Percentiles rank a stretch among this genome's conserved stretches.
These are phyloP conservation scores for Phytophthora fragariae DNA, from an alignment of 352 stramenopile genomes.

Conservation along the genomic window DNA sequence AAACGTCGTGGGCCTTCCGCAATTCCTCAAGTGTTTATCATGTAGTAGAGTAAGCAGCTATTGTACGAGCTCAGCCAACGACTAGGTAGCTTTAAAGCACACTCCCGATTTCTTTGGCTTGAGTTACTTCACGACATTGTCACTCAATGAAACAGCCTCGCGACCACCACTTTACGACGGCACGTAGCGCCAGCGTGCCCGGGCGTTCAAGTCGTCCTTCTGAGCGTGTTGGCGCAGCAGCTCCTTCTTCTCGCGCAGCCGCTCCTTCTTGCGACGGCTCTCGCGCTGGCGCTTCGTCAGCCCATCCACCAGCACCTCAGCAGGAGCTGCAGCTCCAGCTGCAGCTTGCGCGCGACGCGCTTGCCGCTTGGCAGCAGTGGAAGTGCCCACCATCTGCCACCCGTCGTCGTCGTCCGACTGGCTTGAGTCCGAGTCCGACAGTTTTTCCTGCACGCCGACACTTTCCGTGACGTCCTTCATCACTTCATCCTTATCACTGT, in stretches of 20 bases:
- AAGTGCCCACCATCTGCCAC: slow-evolving; percentile 71
- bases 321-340: neutral
- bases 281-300: slow-evolving; percentile 86
- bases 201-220: slow-evolving; percentile 72
- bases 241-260: slow-evolving; percentile 81
- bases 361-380: slow-evolving; percentile 29
- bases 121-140: neutral
- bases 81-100: slow-evolving; percentile 25
- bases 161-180: slow-evolving; percentile 40
- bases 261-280: slow-evolving; percentile 81
- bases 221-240: slow-evolving; percentile 72
- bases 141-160: neutral
- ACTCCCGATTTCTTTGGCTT: slow-evolving; percentile 22
- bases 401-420: slow-evolving; percentile 65
- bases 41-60: slow-evolving; percentile 52
- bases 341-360: slow-evolving; percentile 19
- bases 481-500: slow-evolving; percentile 7
- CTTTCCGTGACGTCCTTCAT: slow-evolving; percentile 17
- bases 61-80: neutral
- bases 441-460: slow-evolving; percentile 13
- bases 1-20: slow-evolving; percentile 49
- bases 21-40: slow-evolving; percentile 80
- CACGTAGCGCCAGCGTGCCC: slow-evolving; percentile 75
- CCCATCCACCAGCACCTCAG: slow-evolving; percentile 47
- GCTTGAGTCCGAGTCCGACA: slow-evolving; percentile 32